Evolutionary conservation across 768 basidiomycete species (phyloP).

Genomic region (Rhizopogon roseolus): DNA sequence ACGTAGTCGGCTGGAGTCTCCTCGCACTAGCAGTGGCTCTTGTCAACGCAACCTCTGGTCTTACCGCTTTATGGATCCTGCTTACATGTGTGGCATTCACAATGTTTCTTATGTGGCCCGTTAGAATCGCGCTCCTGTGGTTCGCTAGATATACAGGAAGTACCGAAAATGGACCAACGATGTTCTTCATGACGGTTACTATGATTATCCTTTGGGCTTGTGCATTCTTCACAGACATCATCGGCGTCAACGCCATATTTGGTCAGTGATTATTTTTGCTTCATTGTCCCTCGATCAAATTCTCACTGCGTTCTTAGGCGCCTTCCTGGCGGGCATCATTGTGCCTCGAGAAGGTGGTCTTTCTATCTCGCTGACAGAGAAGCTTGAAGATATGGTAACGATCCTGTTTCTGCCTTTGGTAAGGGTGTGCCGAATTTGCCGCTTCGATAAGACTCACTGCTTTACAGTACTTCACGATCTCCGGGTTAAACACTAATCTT

Average conservation of each 20-base stretch:
- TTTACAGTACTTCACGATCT: constrained; percentile 83
- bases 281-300: background rate
- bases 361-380: constrained; percentile 81
- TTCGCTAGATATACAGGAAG: constrained; percentile 77
- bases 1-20: constrained; percentile 85
- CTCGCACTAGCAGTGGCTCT: constrained; percentile 90
- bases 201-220: constrained; percentile 80
- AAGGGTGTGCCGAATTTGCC: constrained; percentile 19
- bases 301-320: constrained; percentile 37
- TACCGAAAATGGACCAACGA: constrained; percentile 75
- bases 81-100: constrained; percentile 79
- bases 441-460: background rate
- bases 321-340: constrained; percentile 76
- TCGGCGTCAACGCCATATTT: constrained; percentile 93
- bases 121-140: constrained; percentile 59
- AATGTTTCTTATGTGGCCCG: constrained; percentile 67
- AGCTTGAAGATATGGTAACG: constrained; percentile 90
- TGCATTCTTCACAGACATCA: constrained; percentile 91
- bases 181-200: constrained; percentile 84
- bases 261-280: constrained; percentile 35
- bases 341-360: constrained; percentile 88
- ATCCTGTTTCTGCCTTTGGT: constrained; percentile 88
- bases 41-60: constrained; percentile 79
- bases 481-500: constrained; percentile 89
- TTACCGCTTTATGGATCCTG: constrained; percentile 84